Percentiles rank a stretch among this genome's conserved stretches.
Evolutionary conservation across 108 stramenopile species (phyloP).

Genomic region (Bacterosira constricta): DNA sequence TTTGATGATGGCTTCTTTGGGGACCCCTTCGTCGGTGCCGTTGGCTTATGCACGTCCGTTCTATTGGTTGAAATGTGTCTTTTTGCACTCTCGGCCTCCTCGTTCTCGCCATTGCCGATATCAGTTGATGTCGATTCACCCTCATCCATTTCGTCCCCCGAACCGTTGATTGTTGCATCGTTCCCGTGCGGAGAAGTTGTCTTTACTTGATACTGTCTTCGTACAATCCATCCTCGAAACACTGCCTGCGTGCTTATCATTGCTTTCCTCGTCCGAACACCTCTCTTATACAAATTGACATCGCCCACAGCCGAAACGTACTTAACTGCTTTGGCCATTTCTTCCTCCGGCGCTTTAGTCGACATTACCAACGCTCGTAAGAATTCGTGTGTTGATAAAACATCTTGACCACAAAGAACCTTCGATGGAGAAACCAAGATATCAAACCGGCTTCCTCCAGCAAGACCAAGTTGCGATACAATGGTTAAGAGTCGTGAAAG

Average conservation of each 20-base stretch:
- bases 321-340: slow-evolving; percentile 1
- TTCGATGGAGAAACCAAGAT: slow-evolving; percentile 24
- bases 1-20: neutral
- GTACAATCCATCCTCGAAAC: slow-evolving; percentile 15
- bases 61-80: neutral
- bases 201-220: neutral
- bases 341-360: neutral
- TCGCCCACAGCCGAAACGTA: slow-evolving; percentile 12
- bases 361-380: slow-evolving; percentile 13
- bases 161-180: neutral
- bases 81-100: neutral
- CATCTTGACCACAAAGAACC: slow-evolving; percentile 35
- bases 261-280: slow-evolving; percentile 21
- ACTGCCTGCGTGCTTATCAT: slow-evolving; percentile 12
- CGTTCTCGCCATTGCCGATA: neutral
- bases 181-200: too few relatives aligned
- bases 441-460: slow-evolving; percentile 19
- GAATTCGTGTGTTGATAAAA: slow-evolving; percentile 12
- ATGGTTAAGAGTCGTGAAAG: slow-evolving; percentile 17
- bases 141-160: neutral
- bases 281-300: slow-evolving; percentile 20
- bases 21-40: neutral
- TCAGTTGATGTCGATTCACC: neutral
- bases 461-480: slow-evolving; percentile 18
- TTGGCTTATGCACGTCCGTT: neutral